Conservation (phyloP, 768 basidiomycete genomes). For the Collybia nuda region DNA sequence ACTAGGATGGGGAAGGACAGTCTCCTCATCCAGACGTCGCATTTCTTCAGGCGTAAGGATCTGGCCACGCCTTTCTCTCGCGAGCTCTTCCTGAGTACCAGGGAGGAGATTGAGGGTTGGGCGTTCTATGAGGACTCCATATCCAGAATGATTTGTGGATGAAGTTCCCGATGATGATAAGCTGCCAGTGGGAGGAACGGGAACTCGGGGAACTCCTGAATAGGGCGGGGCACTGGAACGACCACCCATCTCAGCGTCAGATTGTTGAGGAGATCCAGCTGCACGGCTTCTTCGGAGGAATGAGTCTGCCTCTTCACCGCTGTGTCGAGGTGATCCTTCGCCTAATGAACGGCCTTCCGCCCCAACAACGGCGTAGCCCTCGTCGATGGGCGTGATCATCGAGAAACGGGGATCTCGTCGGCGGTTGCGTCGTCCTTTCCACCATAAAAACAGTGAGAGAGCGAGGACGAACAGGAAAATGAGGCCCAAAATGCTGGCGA, state of each 20-base stretch:
- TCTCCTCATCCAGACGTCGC: conserved; percentile 33
- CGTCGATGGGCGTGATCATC: conserved; percentile 27
- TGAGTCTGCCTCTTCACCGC: conserved; percentile 69
- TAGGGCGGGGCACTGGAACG: conserved; percentile 19
- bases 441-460: conserved; percentile 45
- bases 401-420: conserved; percentile 28
- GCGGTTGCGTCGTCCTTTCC: conserved; percentile 43
- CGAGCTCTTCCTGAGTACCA: conserved; percentile 27
- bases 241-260: conserved; percentile 19
- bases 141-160: conserved; percentile 43
- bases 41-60: conserved; percentile 37
- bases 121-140: conserved; percentile 40
- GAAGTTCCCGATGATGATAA: conserved; percentile 39
- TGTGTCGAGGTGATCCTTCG: conserved; percentile 68
- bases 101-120: conserved; percentile 38
- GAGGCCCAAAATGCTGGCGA: conserved; percentile 60
- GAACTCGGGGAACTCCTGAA: conserved; percentile 37
- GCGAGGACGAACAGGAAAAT: conserved; percentile 55
- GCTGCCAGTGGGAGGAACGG: conserved; percentile 35
- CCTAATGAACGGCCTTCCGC: conserved; percentile 42
- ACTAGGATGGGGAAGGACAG: conserved; percentile 27
- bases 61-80: conserved; percentile 29
- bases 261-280: conserved; percentile 7
- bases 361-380: conserved; percentile 38
- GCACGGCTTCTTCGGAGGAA: conserved; percentile 47